These are phyloP conservation scores for Chalciporus sp. DNA, from an alignment of 1,284 basidiomycete species.

Conservation along the genomic window DNA sequence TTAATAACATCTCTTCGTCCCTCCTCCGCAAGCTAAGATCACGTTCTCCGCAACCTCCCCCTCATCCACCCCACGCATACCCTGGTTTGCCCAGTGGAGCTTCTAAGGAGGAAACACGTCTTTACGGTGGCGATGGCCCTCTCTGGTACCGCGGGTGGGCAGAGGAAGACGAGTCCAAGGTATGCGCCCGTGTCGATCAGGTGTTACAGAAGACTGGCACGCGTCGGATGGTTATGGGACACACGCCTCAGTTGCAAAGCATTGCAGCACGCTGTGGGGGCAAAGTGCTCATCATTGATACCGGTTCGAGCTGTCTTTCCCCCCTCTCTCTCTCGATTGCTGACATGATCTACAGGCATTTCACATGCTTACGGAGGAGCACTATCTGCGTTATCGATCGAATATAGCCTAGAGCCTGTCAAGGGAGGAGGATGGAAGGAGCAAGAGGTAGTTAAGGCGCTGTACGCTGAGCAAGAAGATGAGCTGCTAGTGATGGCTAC, in stretches of 20 bases:
- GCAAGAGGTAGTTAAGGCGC: slow-evolving; percentile 75
- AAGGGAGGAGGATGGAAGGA: slow-evolving; percentile 61
- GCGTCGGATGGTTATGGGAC: slow-evolving; percentile 89
- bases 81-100: slow-evolving; percentile 71
- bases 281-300: slow-evolving; percentile 91
- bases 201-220: slow-evolving; percentile 77
- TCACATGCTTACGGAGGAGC: slow-evolving; percentile 93
- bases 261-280: slow-evolving; percentile 85
- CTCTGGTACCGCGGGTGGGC: slow-evolving; percentile 94
- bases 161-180: slow-evolving; percentile 63
- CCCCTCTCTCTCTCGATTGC: too few species aligned
- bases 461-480: slow-evolving; percentile 66
- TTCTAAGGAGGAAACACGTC: slow-evolving; percentile 63
- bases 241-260: slow-evolving; percentile 86
- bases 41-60: slow-evolving; percentile 62
- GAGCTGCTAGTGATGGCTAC: slow-evolving; percentile 40
- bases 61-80: slow-evolving; percentile 81
- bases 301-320: slow-evolving; percentile 44
- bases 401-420: slow-evolving; percentile 72
- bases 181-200: slow-evolving; percentile 71
- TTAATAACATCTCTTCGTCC: slow-evolving; percentile 72
- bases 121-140: slow-evolving; percentile 80
- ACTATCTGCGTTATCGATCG: slow-evolving; percentile 83
- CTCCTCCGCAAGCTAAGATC: slow-evolving; percentile 68
- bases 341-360: slow-evolving; percentile 57